A percentile compares a stretch with the other conserved stretches of the same genome.
These are phyloP conservation scores for Kodamaea jinghongensis DNA, from an alignment of 805 yeast species.

Conservation along the genomic window DNA sequence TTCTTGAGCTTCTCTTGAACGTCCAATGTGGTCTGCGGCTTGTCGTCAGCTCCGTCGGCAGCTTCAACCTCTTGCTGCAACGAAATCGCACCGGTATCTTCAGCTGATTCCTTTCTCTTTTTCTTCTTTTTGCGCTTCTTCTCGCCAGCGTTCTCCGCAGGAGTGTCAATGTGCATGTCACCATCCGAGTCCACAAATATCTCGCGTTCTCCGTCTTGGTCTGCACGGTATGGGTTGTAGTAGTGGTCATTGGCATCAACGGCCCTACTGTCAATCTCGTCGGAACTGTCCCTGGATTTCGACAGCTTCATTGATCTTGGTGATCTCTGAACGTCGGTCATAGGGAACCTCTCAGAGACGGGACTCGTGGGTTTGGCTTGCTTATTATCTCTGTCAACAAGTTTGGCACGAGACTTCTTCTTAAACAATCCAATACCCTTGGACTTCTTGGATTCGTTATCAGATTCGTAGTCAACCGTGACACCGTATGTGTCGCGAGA, in stretches of 20 bases:
- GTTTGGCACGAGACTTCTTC: slow-evolving; percentile 15
- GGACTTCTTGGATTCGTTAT: slow-evolving; percentile 13
- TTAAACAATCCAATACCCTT: slow-evolving; percentile 20
- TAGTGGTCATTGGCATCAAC: slow-evolving; percentile 3
- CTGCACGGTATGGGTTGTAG: slow-evolving; percentile 5
- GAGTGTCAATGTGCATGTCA: slow-evolving; percentile 1
- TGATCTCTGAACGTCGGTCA: slow-evolving; percentile 1
- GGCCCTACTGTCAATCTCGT: slow-evolving; percentile 3
- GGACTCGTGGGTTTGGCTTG: slow-evolving; percentile 3
- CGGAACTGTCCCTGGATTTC: slow-evolving; percentile 11
- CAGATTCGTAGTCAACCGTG: slow-evolving; percentile 27
- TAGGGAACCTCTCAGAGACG: slow-evolving; percentile 3
- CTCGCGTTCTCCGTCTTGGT: slow-evolving; percentile 8
- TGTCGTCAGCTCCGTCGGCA: slow-evolving; percentile 11
- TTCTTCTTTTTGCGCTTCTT: slow-evolving; percentile 8
- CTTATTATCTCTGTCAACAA: neutral
- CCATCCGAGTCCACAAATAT: slow-evolving; percentile 9
- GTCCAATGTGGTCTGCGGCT: slow-evolving; percentile 35
- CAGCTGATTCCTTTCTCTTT: slow-evolving; percentile 10
- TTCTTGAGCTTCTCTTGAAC: slow-evolving; percentile 44
- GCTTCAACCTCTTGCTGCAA: neutral
- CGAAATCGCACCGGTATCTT: slow-evolving; percentile 5
- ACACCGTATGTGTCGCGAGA: slow-evolving; percentile 17
- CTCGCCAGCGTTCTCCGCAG: slow-evolving; percentile 9
- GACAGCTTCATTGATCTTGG: slow-evolving; percentile 6